Evolutionary conservation across 768 basidiomycete species (phyloP), one percentile per base, ranked within the genome.

Genomic region (Rhodotorula sphaerocarpa): DNA sequence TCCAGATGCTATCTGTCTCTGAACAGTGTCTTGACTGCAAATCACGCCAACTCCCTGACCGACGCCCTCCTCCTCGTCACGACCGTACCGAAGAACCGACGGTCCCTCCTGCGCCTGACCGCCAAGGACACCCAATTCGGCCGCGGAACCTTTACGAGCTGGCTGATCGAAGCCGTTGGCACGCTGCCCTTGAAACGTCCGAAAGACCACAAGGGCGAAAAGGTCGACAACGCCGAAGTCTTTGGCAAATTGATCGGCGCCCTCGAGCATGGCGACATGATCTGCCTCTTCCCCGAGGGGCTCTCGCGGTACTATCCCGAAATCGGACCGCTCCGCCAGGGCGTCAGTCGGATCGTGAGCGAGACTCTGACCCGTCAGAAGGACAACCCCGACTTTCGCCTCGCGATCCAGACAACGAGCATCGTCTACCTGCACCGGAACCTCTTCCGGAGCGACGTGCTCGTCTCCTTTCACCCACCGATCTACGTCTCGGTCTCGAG

Each of bases 111-210:
- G 9, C 84, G 89, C 18, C 76, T 92, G 45, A 92, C 90, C 0
- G 90, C 90, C 16, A 92, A 92, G 73, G 81, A 87, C 44, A 88
- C 89, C 0, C 86, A 86, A 69, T 92, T 92, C 70, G 87, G 88
- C 5, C 83, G 80, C 46, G 81, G 74, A 67, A 91, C 88, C 5
- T 88, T 92, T 74, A 88, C 86, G 12, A 87, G 86, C 65, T 90
- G 90, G 89, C 80, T 92, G 25, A 88, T 92, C 53, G 88, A 90
- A 74, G 84, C 84, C 23, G 86, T 86, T 15, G 90, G 90, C 18
- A 90, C 90, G 2, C 81, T 92, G 4, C 90, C 90, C 1, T 82
- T 92, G 47, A 57, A 63, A 72, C 79, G 90, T 61, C 79, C 82
- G 55, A 88, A 85, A 67, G 90, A 92, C 71, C 81, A 79, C 68